A percentile compares a stretch with the other conserved stretches of the same genome.
phyloP scores from a whole-genome alignment of 2,329 filamentous ascomycete genomes.

The Xylaria polymorpha region DNA sequence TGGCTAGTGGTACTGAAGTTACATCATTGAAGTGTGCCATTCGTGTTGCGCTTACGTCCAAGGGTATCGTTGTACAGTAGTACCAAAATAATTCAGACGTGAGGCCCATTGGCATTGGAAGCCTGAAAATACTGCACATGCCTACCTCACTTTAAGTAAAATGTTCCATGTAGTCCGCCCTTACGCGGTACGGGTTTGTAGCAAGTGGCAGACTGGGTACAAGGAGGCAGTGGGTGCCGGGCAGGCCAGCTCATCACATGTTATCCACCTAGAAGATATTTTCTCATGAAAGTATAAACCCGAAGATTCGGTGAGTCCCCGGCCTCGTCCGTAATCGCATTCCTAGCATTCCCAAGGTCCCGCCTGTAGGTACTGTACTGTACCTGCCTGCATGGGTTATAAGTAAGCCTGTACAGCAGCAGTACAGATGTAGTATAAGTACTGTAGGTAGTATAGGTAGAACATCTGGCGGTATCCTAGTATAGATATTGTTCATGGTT shows the following conservation, averaged over 20 bases:
- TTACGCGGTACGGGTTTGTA: not conserved
- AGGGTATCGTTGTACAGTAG: constrained; percentile 5
- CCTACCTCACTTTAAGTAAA: not conserved
- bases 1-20: constrained; percentile 15
- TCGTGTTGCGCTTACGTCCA: constrained; percentile 29
- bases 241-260: constrained; percentile 36
- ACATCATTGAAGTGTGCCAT: constrained; percentile 30
- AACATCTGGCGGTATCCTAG: not conserved
- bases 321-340: constrained; percentile 24
- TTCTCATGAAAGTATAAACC: constrained; percentile 16
- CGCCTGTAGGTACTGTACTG: not conserved
- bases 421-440: not conserved
- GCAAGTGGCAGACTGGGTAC: constrained; percentile 2
- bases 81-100: constrained; percentile 4
- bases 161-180: constrained; percentile 5
- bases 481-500: constrained; percentile 2
- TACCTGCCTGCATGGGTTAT: not conserved
- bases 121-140: constrained; percentile 14
- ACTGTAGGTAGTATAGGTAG: not conserved
- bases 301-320: constrained; percentile 28
- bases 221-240: constrained; percentile 11
- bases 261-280: constrained; percentile 20
- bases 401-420: not conserved
- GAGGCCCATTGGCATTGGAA: constrained; percentile 15
- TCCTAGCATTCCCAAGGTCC: not conserved